Base-by-base conservation (phyloP, 352 stramenopile species). In the Pythium vanterpoolii region DNA sequence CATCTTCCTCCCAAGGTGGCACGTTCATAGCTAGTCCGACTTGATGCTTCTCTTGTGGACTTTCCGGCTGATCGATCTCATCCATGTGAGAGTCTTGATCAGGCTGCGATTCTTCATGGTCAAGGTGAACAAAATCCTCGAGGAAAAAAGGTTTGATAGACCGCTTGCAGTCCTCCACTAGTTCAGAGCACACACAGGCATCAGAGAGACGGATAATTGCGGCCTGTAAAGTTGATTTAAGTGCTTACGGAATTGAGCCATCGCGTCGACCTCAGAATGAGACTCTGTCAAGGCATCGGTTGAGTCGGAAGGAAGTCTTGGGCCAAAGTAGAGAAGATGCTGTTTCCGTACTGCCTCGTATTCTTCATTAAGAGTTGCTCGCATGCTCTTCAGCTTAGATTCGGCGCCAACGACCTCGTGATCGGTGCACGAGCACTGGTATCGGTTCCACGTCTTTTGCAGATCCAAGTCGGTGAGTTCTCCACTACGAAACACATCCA, bases 101-200 rank as follows among this genome's bases (percentile, higher is more conserved):
- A 9, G 21, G 13, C 14, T 68, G 38, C 0, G 47, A 68, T 43
- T 26, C 16, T 14, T 48, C 58, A 8, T 18, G 5, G 23, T 65
- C 60, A 1, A 47, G 3, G 8, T 73, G 44, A 33, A 74, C 50
- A 28, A 71, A 74, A 57, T 74, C 67, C 23, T 74, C 67, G 2
- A 74, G 23, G 27, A 74, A 74, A 27, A 74, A 74, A 3, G 67
- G 67, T 39, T 71, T 74, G 62, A 74, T 74, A 1, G 62, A 74
- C 30, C 63, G 62, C 36, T 63, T 56, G 26, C 67, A 74, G 1
- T 59, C 56, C 53, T 60, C 46, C 26, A 74, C 67, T 74, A 40
- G 16, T 30, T 33, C 9, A 16, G 47, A 9, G 4, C 4, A 9
- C 21, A 36, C 31, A 27, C 4, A 38, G 26, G 16, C 27, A 45